phyloP scores from a whole-genome alignment of 1,284 basidiomycete genomes.

The Ganoderma boninense region DNA sequence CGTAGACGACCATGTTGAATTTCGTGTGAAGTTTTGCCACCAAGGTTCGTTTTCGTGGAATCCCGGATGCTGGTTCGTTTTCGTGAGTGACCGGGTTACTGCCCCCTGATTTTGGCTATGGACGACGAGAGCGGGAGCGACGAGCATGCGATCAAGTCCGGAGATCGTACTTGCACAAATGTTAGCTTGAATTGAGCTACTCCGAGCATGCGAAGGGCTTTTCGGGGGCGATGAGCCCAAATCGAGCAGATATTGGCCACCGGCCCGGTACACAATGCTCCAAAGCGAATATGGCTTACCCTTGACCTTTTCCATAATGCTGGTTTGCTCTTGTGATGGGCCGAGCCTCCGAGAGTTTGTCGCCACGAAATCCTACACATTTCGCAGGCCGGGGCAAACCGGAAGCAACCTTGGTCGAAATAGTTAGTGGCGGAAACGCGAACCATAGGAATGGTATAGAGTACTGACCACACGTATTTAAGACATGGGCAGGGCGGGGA shows the following conservation, averaged over 20 bases:
- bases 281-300: too few relatives aligned
- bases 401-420: not conserved
- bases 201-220: not conserved
- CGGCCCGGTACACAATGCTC: too few relatives aligned
- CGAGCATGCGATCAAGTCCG: not conserved
- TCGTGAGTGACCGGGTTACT: too few relatives aligned
- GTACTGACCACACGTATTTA: not conserved
- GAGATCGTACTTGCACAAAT: not conserved
- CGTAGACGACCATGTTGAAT: not conserved
- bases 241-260: not conserved
- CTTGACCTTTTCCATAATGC: too few relatives aligned
- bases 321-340: not conserved
- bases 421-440: not conserved
- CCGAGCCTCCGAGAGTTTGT: not conserved
- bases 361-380: not conserved
- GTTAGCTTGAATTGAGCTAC: not conserved
- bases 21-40: not conserved
- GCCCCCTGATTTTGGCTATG: too few relatives aligned
- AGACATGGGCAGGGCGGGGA: not conserved
- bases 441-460: not conserved
- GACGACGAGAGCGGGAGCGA: too few relatives aligned
- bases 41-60: slow-evolving; percentile 1
- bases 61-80: not conserved
- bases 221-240: not conserved
- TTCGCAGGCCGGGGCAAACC: not conserved